Evolutionary conservation across 2,329 filamentous ascomycete species (phyloP), one percentile per base, ranked within the genome.

Genomic region (Podosphaera aphanis): DNA sequence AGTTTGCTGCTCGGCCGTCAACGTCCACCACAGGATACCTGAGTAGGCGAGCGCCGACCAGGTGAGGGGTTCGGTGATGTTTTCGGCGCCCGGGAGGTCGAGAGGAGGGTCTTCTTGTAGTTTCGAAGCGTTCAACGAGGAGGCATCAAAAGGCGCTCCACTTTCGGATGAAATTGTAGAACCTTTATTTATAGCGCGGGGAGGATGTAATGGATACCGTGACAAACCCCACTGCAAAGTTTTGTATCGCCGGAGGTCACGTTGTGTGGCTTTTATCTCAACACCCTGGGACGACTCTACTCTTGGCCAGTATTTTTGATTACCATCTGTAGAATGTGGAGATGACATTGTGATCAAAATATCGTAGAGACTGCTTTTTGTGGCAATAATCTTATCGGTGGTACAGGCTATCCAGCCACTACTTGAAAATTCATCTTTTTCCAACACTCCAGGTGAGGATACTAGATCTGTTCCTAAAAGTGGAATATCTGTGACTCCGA

Each of bases 401-500:
- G 88, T 94, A 61, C 86, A 94, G 11, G 88, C 90, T 48, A 93
- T 78, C 85, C 86, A 98, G 35, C 85, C 82, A 13, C 70, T 63
- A 27, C 68, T 68, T 20, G 63, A 59, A 37, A 73, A 68, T 20
- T 67, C 69, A 31, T 63, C 61, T 15, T 59, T 37, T 59, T 59
- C 40, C 62, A 59, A 47, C 53, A 40, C 38, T 19, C 63, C 59
- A 37, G 55, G 56, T 29, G n/a, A n/a, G n/a, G n/a, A n/a, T n/a
- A n/a, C n/a, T n/a, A 68, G 68, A 50, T 80, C 70, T 47, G 74
- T 67, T 52, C 77, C 68, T 4, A 95, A 69, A 47, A 79, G 75
- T 4, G 82, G 74, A 43, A 98, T 93, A 57, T 98, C 90, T 60
- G 93, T 83, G 15, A 98, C 78, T 43, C 90, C 90, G 48, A 98